These are phyloP conservation scores for Aquanectria penicillioides DNA, from an alignment of 2,329 filamentous ascomycete genomes.

Conservation along the genomic window DNA sequence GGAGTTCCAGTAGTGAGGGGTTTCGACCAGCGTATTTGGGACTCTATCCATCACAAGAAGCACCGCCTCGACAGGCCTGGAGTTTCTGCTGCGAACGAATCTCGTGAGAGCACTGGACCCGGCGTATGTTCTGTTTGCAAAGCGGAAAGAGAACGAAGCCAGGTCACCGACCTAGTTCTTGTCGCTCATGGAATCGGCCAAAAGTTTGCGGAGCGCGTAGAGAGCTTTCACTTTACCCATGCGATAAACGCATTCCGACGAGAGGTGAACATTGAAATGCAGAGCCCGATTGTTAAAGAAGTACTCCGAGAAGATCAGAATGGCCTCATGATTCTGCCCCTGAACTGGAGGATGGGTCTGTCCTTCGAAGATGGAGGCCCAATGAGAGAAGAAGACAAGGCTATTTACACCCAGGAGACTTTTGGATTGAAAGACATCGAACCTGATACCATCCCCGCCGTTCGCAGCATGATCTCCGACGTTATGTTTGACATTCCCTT, in stretches of 20 bases:
- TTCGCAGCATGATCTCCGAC: slow-evolving; percentile 94
- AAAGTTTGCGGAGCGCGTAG: slow-evolving; percentile 92
- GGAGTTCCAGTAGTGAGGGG: slow-evolving; percentile 90
- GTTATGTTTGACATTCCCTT: slow-evolving; percentile 99
- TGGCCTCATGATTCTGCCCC: slow-evolving; percentile 90
- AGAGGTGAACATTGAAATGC: slow-evolving; percentile 85
- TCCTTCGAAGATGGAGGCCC: slow-evolving; percentile 84
- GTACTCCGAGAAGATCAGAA: slow-evolving; percentile 82
- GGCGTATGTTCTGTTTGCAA: slow-evolving; percentile 66
- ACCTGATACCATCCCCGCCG: slow-evolving; percentile 86
- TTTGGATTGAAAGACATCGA: slow-evolving; percentile 87
- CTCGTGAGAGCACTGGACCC: slow-evolving; percentile 41
- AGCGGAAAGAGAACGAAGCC: slow-evolving; percentile 70
- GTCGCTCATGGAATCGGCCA: slow-evolving; percentile 97
- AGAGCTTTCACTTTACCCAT: slow-evolving; percentile 97
- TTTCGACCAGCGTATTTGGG: slow-evolving; percentile 83
- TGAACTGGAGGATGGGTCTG: slow-evolving; percentile 93
- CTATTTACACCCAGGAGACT: slow-evolving; percentile 66
- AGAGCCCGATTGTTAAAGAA: slow-evolving; percentile 76
- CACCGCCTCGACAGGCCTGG: slow-evolving; percentile 43
- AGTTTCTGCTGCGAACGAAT: slow-evolving; percentile 42
- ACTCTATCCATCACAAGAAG: slow-evolving; percentile 70
- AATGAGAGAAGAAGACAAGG: slow-evolving; percentile 63
- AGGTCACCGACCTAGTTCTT: slow-evolving; percentile 87
- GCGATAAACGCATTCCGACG: slow-evolving; percentile 91